phyloP scores from a whole-genome alignment of 2,329 filamentous ascomycete genomes.

The Aspergillus aculeatus region DNA sequence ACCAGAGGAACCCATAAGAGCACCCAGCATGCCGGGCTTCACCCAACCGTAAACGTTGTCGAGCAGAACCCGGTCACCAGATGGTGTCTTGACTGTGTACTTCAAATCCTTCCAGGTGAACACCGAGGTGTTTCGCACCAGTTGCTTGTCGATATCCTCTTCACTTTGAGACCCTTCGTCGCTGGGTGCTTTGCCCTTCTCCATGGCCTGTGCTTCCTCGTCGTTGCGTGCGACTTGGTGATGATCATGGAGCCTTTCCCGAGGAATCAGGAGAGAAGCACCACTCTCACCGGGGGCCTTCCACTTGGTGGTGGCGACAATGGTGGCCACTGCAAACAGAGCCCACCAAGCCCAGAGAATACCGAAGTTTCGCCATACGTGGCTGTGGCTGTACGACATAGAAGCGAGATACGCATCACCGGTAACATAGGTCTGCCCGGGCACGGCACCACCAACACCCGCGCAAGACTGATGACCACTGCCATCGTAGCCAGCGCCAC shows the following conservation, averaged over 20 bases:
- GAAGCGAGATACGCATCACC: conserved; percentile 60
- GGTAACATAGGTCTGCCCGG: conserved; percentile 50
- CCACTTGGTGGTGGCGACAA: conserved; percentile 60
- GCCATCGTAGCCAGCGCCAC: conserved; percentile 33
- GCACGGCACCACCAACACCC: conserved; percentile 56
- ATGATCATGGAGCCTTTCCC: conserved; percentile 53
- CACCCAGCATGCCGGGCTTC: conserved; percentile 73
- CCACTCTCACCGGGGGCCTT: conserved; percentile 53
- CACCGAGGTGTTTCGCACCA: conserved; percentile 64
- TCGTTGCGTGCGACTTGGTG: conserved; percentile 39
- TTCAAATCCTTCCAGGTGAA: conserved; percentile 74
- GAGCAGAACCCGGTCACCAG: conserved; percentile 56
- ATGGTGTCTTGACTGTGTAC: conserved; percentile 65
- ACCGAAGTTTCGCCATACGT: conserved; percentile 62
- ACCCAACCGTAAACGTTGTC: conserved; percentile 72
- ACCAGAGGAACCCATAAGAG: conserved; percentile 74
- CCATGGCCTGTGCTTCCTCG: conserved; percentile 48
- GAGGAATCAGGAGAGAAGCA: conserved; percentile 59
- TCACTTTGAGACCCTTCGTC: conserved; percentile 19
- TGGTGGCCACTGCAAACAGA: conserved; percentile 58
- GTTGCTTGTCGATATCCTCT: conserved; percentile 36
- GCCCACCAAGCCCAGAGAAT: conserved; percentile 65
- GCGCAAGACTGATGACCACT: conserved; percentile 37
- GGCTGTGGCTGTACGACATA: conserved; percentile 53
- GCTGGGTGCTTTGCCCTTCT: conserved; percentile 23